A percentile compares a stretch with the other conserved stretches of the same genome.
phyloP scores from a whole-genome alignment of 768 basidiomycete genomes.

The Plicaturopsis crispa region DNA sequence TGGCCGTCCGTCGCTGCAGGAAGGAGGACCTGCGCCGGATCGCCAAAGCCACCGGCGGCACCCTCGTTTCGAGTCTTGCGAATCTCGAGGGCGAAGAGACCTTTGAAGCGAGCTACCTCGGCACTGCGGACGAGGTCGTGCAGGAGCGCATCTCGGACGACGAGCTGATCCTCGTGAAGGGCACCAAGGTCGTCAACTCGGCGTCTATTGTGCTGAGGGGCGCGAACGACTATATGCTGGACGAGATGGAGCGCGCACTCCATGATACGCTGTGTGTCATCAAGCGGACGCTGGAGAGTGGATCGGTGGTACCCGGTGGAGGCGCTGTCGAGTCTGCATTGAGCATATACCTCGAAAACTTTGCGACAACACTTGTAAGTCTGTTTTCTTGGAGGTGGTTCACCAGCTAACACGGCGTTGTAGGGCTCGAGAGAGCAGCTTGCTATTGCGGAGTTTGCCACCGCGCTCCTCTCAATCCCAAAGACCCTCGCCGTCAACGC shows the following conservation, averaged over 20 bases:
- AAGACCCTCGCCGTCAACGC: slow-evolving; percentile 97
- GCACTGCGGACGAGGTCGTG: slow-evolving; percentile 91
- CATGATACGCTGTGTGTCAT: slow-evolving; percentile 94
- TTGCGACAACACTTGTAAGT: slow-evolving; percentile 92
- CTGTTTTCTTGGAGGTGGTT: neutral
- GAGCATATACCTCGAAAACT: slow-evolving; percentile 97
- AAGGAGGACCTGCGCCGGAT: slow-evolving; percentile 97
- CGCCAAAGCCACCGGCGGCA: slow-evolving; percentile 94
- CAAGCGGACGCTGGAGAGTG: slow-evolving; percentile 96
- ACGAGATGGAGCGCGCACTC: slow-evolving; percentile 97
- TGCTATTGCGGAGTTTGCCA: slow-evolving; percentile 98
- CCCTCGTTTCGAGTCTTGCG: slow-evolving; percentile 84
- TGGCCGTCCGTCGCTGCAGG: slow-evolving; percentile 95
- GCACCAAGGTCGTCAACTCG: slow-evolving; percentile 93
- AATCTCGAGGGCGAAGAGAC: slow-evolving; percentile 98
- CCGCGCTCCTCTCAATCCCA: slow-evolving; percentile 87
- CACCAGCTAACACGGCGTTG: slow-evolving; percentile 5
- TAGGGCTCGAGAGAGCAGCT: slow-evolving; percentile 98
- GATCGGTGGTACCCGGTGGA: slow-evolving; percentile 91
- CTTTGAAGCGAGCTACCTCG: slow-evolving; percentile 86
- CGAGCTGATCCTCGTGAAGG: slow-evolving; percentile 95
- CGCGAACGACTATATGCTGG: slow-evolving; percentile 98
- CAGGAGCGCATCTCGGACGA: slow-evolving; percentile 99
- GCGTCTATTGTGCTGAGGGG: slow-evolving; percentile 90
- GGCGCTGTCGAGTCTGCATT: slow-evolving; percentile 96